Evolutionary conservation across 768 basidiomycete genomes (phyloP).

Genomic region (Tylopilus vinaceipallidus): DNA sequence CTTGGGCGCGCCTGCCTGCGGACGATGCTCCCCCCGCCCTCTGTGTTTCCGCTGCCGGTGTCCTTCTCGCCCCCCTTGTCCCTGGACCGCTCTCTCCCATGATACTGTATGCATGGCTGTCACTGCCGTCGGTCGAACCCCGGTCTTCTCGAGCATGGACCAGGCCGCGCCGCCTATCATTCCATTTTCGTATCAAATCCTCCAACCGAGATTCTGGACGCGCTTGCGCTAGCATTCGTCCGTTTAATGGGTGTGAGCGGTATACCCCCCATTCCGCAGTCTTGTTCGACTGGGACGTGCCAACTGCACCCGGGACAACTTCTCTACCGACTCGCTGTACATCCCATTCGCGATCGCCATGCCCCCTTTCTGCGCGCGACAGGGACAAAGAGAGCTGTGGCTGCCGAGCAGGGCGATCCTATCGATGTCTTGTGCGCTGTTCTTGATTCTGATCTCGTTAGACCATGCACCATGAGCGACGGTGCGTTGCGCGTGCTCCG

Average conservation of each 20-base stretch:
- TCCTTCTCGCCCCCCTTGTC: slow-evolving; percentile 38
- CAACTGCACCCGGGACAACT: slow-evolving; percentile 35
- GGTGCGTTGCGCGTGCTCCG: slow-evolving; percentile 42
- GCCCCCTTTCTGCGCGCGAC: slow-evolving; percentile 69
- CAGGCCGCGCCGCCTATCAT: slow-evolving; percentile 73
- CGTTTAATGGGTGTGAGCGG: slow-evolving; percentile 64
- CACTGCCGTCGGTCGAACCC: slow-evolving; percentile 43
- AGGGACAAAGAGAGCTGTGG: slow-evolving; percentile 70
- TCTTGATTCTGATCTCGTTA: slow-evolving; percentile 63
- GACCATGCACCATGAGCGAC: slow-evolving; percentile 65
- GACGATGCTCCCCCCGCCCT: slow-evolving; percentile 24
- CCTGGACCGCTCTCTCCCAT: slow-evolving; percentile 40
- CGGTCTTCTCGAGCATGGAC: slow-evolving; percentile 35
- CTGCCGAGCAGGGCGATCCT: slow-evolving; percentile 70
- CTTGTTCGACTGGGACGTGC: slow-evolving; percentile 45
- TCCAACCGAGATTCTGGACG: slow-evolving; percentile 61
- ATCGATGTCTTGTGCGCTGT: slow-evolving; percentile 61
- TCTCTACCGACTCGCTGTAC: slow-evolving; percentile 58
- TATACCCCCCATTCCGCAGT: slow-evolving; percentile 68
- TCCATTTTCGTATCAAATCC: slow-evolving; percentile 56
- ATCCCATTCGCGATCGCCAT: slow-evolving; percentile 67
- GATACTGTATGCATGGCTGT: slow-evolving; percentile 52
- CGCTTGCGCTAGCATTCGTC: slow-evolving; percentile 66
- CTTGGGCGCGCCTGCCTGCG: slow-evolving; percentile 23
- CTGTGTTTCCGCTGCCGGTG: slow-evolving; percentile 20